Evolutionary conservation across 768 basidiomycete species (phyloP).

Genomic region (Suillus sp.): DNA sequence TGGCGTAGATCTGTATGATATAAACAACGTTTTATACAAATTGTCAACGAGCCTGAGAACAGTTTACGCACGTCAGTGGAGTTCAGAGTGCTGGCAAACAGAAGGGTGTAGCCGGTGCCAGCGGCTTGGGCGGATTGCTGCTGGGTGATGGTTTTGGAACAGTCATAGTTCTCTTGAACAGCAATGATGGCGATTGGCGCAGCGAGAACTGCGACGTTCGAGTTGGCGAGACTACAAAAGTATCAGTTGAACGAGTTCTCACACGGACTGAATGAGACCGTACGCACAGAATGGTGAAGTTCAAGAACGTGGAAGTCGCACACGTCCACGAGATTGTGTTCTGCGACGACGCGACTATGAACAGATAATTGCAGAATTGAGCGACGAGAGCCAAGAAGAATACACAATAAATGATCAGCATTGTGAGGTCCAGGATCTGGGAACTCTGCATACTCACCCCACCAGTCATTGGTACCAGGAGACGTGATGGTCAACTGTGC

Average conservation of each 20-base stretch:
- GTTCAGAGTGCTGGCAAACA: conserved; percentile 53
- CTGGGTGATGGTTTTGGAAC: conserved; percentile 53
- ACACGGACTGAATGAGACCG: conserved; percentile 7
- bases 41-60: conserved; percentile 15
- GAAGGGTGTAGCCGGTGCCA: conserved; percentile 51
- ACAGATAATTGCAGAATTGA: neutral
- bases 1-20: conserved; percentile 52
- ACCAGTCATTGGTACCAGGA: conserved; percentile 54
- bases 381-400: neutral
- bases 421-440: neutral
- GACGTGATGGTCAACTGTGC: conserved; percentile 47
- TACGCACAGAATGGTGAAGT: conserved; percentile 59
- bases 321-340: conserved; percentile 68
- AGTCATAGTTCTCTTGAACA: conserved; percentile 55
- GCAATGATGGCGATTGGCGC: conserved; percentile 46
- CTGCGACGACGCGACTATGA: conserved; percentile 54
- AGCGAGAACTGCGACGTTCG: conserved; percentile 40
- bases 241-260: conserved; percentile 18
- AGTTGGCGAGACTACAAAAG: conserved; percentile 45
- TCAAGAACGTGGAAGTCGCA: conserved; percentile 35
- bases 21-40: neutral
- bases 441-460: conserved; percentile 49
- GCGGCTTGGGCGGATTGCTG: conserved; percentile 46
- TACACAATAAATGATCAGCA: neutral
- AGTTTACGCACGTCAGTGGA: conserved; percentile 46